Percentiles rank a stretch among this genome's conserved stretches.
These are phyloP conservation scores for Lactarius psammicola DNA, from an alignment of 768 basidiomycete species.

Conservation along the genomic window DNA sequence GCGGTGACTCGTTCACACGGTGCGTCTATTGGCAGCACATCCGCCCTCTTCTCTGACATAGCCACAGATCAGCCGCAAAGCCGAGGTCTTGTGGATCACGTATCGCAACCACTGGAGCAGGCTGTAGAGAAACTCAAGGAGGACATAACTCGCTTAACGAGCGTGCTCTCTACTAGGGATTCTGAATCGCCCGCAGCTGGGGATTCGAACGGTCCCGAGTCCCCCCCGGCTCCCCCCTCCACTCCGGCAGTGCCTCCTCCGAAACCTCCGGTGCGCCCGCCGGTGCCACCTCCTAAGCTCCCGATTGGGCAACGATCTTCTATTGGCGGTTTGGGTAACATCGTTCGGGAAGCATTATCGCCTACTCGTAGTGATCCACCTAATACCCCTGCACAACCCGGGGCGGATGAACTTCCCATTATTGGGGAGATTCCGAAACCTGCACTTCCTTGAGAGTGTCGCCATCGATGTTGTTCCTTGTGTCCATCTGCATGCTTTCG, in stretches of 20 bases:
- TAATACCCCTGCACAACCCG: not conserved
- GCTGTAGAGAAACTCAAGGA: too few relatives aligned
- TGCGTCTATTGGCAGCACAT: not conserved
- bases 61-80: slow-evolving; percentile 5
- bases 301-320: not conserved
- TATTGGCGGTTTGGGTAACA: not conserved
- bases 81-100: not conserved
- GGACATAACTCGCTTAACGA: too few relatives aligned
- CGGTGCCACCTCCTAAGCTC: slow-evolving; percentile 9
- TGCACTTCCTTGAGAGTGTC: not conserved
- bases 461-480: not conserved
- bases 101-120: too few relatives aligned
- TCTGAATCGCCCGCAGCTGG: not conserved
- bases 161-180: not conserved
- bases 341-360: too few relatives aligned
- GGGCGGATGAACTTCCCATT: not conserved
- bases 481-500: not conserved
- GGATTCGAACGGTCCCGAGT: not conserved
- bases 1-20: not conserved
- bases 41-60: slow-evolving; percentile 4
- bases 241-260: slow-evolving; percentile 6
- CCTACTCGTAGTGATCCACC: not conserved
- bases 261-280: not conserved
- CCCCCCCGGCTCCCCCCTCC: slow-evolving; percentile 12
- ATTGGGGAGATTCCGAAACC: too few relatives aligned